Conservation (phyloP, 75 land plant genomes). For the Chamaecyparis obtusa region DNA sequence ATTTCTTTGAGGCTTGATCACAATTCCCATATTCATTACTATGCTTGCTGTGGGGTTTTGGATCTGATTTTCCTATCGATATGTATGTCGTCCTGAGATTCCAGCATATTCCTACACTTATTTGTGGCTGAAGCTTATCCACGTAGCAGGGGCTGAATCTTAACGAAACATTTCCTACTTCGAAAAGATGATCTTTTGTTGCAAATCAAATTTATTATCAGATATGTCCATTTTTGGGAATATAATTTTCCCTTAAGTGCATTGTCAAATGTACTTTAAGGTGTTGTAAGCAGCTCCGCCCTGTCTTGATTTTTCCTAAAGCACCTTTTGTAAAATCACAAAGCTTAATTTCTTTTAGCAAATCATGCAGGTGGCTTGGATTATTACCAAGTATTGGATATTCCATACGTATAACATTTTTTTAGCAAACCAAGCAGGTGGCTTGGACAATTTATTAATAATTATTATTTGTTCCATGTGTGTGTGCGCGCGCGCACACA, state of each 20-base stretch:
- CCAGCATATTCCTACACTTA: too few species aligned
- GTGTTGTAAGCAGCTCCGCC: background rate
- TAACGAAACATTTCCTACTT: background rate
- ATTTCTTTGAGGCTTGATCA: background rate
- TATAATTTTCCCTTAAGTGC: background rate
- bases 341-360: background rate
- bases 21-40: background rate
- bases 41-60: background rate
- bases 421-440: background rate
- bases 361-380: background rate
- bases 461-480: too few species aligned
- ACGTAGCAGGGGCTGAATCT: background rate
- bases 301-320: background rate
- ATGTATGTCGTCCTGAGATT: background rate
- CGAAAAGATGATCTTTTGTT: background rate
- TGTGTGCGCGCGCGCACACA: fast-evolving
- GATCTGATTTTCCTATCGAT: background rate
- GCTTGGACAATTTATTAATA: background rate
- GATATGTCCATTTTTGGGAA: background rate
- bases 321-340: background rate
- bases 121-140: too few species aligned
- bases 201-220: background rate
- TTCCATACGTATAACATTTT: too few species aligned
- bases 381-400: too few species aligned
- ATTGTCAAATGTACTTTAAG: background rate